These are phyloP conservation scores for Penicillium angulare DNA, from an alignment of 495 filamentous ascomycete genomes.

Conservation along the genomic window DNA sequence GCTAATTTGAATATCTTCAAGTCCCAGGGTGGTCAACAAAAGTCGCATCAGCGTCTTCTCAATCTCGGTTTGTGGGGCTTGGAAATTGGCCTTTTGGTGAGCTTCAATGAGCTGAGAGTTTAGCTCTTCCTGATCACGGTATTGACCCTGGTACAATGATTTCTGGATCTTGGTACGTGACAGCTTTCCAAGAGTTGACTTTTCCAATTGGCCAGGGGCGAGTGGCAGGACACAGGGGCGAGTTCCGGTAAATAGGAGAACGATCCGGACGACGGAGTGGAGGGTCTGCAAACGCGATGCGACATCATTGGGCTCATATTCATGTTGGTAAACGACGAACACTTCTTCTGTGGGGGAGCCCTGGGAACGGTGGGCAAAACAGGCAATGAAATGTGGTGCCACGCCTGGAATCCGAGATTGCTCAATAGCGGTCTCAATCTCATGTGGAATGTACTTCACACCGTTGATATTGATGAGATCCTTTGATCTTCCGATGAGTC, in stretches of 20 bases:
- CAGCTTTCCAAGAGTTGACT: not conserved
- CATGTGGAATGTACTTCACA: conserved; percentile 39
- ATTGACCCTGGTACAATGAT: not conserved
- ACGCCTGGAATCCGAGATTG: not conserved
- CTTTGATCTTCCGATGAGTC: conserved; percentile 52
- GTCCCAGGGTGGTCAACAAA: conserved; percentile 17
- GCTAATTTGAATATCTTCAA: conserved; percentile 20
- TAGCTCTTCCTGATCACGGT: not conserved
- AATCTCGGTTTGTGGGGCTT: conserved; percentile 3
- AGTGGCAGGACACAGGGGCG: not conserved
- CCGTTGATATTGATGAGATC: conserved; percentile 57
- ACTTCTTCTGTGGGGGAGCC: conserved; percentile 35
- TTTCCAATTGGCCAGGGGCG: not conserved
- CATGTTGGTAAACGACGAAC: conserved; percentile 31
- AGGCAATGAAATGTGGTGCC: not conserved
- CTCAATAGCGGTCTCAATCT: not conserved
- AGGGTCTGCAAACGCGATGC: conserved; percentile 1
- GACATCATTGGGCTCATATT: conserved; percentile 11
- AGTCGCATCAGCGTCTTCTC: conserved; percentile 11
- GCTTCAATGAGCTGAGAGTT: not conserved
- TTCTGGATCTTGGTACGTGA: not conserved
- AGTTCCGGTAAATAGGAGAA: conserved; percentile 6
- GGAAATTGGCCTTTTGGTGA: not conserved
- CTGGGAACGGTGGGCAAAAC: not conserved
- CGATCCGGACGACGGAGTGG: conserved; percentile 4